These are phyloP conservation scores for Leccinum uliginosum DNA, from an alignment of 768 basidiomycete genomes.

Conservation along the genomic window DNA sequence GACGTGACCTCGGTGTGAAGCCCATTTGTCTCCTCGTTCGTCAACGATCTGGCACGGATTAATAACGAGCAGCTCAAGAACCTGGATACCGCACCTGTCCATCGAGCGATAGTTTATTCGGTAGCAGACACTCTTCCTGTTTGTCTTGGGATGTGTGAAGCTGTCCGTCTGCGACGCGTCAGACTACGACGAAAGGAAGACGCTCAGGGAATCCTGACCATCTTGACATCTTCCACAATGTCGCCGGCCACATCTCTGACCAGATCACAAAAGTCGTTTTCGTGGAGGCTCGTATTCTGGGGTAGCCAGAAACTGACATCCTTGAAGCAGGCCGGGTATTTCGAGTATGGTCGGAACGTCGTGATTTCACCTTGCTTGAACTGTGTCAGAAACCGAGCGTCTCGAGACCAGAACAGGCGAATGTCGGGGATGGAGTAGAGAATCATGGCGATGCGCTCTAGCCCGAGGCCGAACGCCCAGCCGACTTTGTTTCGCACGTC, in stretches of 20 bases:
- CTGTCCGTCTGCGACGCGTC: constrained; percentile 67
- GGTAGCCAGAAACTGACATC: constrained; percentile 94
- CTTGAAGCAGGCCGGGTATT: constrained; percentile 89
- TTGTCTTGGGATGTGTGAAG: constrained; percentile 87
- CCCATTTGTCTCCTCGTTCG: constrained; percentile 85
- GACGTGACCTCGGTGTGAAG: constrained; percentile 62
- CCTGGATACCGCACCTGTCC: constrained; percentile 62
- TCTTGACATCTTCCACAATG: constrained; percentile 83
- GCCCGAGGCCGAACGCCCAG: constrained; percentile 97
- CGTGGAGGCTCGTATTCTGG: constrained; percentile 57
- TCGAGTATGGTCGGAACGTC: constrained; percentile 87
- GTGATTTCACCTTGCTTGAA: constrained; percentile 74
- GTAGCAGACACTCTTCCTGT: constrained; percentile 77
- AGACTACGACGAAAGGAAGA: neutral
- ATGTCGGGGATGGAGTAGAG: constrained; percentile 97
- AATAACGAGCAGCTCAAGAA: constrained; percentile 2
- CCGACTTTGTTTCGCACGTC: constrained; percentile 82
- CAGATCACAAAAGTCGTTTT: constrained; percentile 96
- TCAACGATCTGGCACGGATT: constrained; percentile 57
- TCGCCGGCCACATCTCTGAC: constrained; percentile 93
- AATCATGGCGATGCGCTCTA: constrained; percentile 98
- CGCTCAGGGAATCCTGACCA: constrained; percentile 43
- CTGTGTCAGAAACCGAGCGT: constrained; percentile 82
- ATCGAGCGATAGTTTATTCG: constrained; percentile 94
- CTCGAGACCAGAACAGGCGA: constrained; percentile 93